Conservation (phyloP, 108 stramenopile genomes). For the Fragilariopsis cylindrus region DNA sequence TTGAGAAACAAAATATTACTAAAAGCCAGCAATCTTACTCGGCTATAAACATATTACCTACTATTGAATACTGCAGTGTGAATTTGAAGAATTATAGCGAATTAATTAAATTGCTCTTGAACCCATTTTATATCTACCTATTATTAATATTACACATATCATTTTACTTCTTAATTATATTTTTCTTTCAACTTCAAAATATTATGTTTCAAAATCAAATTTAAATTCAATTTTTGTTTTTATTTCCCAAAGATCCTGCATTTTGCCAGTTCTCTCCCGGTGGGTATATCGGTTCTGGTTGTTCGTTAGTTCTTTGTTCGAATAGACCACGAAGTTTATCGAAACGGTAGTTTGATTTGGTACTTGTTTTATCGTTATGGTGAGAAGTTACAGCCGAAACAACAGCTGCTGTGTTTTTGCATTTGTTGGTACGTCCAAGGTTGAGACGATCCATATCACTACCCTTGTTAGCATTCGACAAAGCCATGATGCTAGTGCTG, state of each 20-base stretch:
- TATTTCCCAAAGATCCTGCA: conserved; percentile 8
- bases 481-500: neutral
- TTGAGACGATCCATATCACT: conserved; percentile 1
- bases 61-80: too few relatives aligned
- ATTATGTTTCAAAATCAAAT: conserved; percentile 1
- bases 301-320: conserved; percentile 24
- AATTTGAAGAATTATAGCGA: too few relatives aligned
- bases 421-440: neutral
- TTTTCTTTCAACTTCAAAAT: neutral
- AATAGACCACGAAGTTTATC: conserved; percentile 31
- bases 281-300: conserved; percentile 30
- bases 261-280: conserved; percentile 39
- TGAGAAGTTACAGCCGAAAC: neutral
- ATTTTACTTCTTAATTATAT: neutral
- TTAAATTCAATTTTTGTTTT: neutral
- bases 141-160: too few relatives aligned
- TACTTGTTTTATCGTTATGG: conserved; percentile 6
- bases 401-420: neutral
- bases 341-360: conserved; percentile 16
- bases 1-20: neutral
- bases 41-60: too few relatives aligned
- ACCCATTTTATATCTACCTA: too few relatives aligned
- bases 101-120: too few relatives aligned
- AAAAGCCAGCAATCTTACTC: too few relatives aligned
- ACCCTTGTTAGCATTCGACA: neutral